Base-by-base conservation (phyloP, 2,329 filamentous ascomycete species). In the Monosporascus sp. region DNA sequence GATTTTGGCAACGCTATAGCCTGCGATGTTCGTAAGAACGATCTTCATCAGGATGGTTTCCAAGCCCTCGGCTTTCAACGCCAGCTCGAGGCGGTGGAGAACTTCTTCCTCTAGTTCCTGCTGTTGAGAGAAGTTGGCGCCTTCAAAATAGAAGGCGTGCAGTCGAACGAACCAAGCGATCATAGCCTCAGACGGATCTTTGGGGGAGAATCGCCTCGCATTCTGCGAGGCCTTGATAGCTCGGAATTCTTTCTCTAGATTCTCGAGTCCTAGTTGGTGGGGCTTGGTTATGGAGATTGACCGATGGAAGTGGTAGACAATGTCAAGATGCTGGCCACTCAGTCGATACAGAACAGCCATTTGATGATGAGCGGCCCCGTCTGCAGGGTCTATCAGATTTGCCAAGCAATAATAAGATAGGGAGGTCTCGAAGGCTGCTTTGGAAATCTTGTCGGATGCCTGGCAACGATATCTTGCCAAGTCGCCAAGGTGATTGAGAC, bases 271-370 rank as follows among this genome's bases (percentile, higher is more conserved):
- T 46, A 86, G 81, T 0, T 87, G 86, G 65, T 94, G 86, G 5
- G 91, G 90, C 41, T 86, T 78, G 50, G 85, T 78, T 35, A 90
- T 86, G 8, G 86, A 85, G 60, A 94, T 79, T 17, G 92, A 87
- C 58, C 92, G 86, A 67, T 96, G 94, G 41, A 97, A 83, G 69
- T 96, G 86, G 70, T 97, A 97, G 31, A 95, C 87, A 9, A 91
- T 86, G 56, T 91, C 84, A 49, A 97, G 80, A 67, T 95, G 88
- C 60, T 93, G 87, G 54, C 81, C 82, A 62, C 92, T 84, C 51
- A 88, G 86, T 48, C 90, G 80, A 55, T 88, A 87, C 55, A 97
- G 87, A 37, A 97, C 89, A 37, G 89, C 92, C 68, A 94, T 84
- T 70, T 97, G 94, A 65, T 99, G 93, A 65, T 95, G 88, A 17